Evolutionary conservation across 345 rosid genomes (phyloP).

Genomic region (Boechera divaricarpa): DNA sequence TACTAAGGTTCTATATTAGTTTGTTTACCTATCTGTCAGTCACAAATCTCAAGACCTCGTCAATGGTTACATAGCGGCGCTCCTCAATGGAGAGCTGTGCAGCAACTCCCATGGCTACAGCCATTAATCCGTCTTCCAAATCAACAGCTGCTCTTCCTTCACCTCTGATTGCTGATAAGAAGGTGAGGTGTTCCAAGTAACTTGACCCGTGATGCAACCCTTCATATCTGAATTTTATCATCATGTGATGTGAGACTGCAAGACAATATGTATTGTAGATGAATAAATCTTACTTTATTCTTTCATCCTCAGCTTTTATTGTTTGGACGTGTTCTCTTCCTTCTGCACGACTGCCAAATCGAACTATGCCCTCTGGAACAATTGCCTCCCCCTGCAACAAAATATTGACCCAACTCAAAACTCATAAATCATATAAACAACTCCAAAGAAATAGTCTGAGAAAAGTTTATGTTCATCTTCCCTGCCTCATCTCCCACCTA

Average conservation of each 20-base stretch:
- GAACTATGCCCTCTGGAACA: constrained; percentile 85
- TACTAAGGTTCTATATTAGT: constrained; percentile 3
- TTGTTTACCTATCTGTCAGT: constrained; percentile 20
- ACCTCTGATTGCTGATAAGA: constrained; percentile 64
- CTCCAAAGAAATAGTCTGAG: constrained; percentile 1
- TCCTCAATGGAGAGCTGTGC: constrained; percentile 88
- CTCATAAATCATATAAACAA: constrained; percentile 11
- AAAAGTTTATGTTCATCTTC: neutral
- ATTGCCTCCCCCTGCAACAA: constrained; percentile 84
- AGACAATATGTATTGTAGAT: constrained; percentile 14
- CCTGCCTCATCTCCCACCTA: constrained; percentile 3
- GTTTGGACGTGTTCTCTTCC: constrained; percentile 79
- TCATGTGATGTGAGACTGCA: constrained; percentile 6
- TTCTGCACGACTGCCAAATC: constrained; percentile 59
- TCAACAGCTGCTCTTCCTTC: constrained; percentile 70
- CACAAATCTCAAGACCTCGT: constrained; percentile 61
- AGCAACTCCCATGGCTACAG: constrained; percentile 97
- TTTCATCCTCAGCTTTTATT: constrained; percentile 64
- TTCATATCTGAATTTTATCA: constrained; percentile 60
- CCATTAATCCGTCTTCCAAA: constrained; percentile 85
- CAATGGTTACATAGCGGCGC: constrained; percentile 64
- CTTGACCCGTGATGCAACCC: constrained; percentile 97
- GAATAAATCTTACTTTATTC: constrained; percentile 60
- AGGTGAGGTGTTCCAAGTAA: constrained; percentile 86
- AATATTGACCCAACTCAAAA: constrained; percentile 18